phyloP scores from a whole-genome alignment of 1,139 yeast genomes.

The Candida gigantensis region DNA sequence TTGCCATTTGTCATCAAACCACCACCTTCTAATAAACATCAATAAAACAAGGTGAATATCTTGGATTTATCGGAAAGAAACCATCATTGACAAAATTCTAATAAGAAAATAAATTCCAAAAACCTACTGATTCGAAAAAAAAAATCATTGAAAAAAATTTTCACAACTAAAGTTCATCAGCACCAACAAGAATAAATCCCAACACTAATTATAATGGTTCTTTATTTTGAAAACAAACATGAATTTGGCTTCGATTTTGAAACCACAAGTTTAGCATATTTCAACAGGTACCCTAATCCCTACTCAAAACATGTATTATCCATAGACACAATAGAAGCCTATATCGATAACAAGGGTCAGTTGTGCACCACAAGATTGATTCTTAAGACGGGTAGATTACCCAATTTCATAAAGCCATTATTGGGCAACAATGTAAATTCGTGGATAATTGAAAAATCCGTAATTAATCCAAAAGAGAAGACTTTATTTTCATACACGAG shows the following conservation, averaged over 20 bases:
- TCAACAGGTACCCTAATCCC: conserved; percentile 89
- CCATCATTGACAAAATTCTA: too few species aligned
- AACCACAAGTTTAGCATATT: conserved; percentile 76
- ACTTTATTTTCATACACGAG: conserved; percentile 72
- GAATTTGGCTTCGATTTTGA: conserved; percentile 64
- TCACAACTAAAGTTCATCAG: too few species aligned
- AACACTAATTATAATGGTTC: conserved; percentile 61
- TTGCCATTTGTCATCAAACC: background rate
- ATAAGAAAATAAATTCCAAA: too few species aligned
- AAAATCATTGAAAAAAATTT: too few species aligned
- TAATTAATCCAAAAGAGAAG: conserved; percentile 63
- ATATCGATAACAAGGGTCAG: conserved; percentile 62
- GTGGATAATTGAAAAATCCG: conserved; percentile 81
- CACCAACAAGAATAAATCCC: too few species aligned
- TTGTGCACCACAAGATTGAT: conserved; percentile 75
- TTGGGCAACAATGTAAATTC: conserved; percentile 72
- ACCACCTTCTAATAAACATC: background rate
- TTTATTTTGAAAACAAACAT: conserved; percentile 59
- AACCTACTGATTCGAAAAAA: too few species aligned
- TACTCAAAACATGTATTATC: conserved; percentile 86
- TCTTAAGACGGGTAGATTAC: conserved; percentile 78
- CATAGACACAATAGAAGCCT: conserved; percentile 69
- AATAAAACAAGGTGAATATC: background rate
- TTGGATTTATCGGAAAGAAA: too few species aligned
- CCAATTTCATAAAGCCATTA: conserved; percentile 76